Evolutionary conservation across 495 filamentous ascomycete species (phyloP).

Genomic region (Achaetomiella virescens): DNA sequence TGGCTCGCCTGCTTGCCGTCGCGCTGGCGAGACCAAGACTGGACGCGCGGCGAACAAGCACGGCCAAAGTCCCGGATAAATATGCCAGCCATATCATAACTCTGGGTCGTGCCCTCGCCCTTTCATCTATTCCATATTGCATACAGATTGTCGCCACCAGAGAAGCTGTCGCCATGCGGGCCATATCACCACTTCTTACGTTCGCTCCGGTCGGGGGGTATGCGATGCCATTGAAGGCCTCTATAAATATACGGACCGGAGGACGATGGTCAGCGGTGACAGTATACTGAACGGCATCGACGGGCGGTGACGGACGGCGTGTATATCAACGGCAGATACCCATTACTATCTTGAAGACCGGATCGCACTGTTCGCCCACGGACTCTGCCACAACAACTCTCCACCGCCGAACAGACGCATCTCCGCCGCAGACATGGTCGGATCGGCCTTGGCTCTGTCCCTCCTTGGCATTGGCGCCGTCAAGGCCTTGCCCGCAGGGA

Average conservation of each 20-base stretch:
- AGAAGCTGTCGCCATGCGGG: conserved; percentile 10
- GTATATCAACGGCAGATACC: conserved; percentile 21
- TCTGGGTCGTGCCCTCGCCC: conserved; percentile 19
- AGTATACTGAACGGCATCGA: neutral
- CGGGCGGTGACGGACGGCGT: neutral
- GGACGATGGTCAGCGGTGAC: conserved; percentile 4
- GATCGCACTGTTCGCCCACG: conserved; percentile 10
- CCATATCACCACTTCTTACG: conserved; percentile 16
- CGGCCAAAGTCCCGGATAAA: conserved; percentile 27
- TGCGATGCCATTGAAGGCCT: conserved; percentile 10
- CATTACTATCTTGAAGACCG: neutral
- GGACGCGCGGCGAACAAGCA: conserved; percentile 9
- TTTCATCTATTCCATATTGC: conserved; percentile 37
- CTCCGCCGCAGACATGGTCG: conserved; percentile 24
- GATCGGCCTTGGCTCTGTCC: conserved; percentile 23
- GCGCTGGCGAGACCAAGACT: conserved; percentile 14
- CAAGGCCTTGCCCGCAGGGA: conserved; percentile 22
- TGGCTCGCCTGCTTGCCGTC: conserved; percentile 14
- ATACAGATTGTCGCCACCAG: conserved; percentile 30
- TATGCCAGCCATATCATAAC: conserved; percentile 25
- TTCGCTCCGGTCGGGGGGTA: conserved; percentile 11
- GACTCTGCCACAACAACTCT: conserved; percentile 12
- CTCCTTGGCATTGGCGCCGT: conserved; percentile 29
- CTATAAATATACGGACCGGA: conserved; percentile 25
- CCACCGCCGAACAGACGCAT: conserved; percentile 4